Base-by-base conservation (phyloP, 179 eudicot genomes). In the Silene coronaria region DNA sequence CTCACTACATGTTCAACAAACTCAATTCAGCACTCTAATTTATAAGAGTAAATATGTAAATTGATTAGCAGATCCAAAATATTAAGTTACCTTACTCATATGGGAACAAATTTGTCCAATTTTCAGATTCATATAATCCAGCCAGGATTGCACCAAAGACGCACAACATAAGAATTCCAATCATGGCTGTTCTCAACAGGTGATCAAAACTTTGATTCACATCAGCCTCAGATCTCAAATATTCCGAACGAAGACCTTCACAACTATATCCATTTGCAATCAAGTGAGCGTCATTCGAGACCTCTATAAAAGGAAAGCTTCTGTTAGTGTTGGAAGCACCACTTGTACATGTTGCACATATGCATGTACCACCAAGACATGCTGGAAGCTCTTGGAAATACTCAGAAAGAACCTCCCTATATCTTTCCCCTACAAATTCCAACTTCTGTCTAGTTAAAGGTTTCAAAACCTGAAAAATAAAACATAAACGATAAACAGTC, bases 101-200 rank as follows among this genome's bases (percentile, higher is more conserved):
- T 2, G 30, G 71, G 36, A 83, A 71, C 57, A 78, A 73, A 65
- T 55, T 51, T 22, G 84, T 87, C 71, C 76, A 76, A 74, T 74
- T 87, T 78, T 86, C 87, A 1, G 85, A 80, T 62, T 89, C 88
- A 59, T 71, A 81, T 24, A 88, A 58, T 55, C 91, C 89, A 13
- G 85, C 87, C 0, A 89, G 57, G 70, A 90, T 80, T 70, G 89
- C 91, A 30, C 88, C 73, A 72, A 91, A 74, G 55, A 86, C 85
- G 83, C 89, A 86, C 74, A 91, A 17, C 63, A 93, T 84, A 73
- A 90, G 90, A 65, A 91, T 70, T 74, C 91, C 91, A n/a, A 93
- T 72, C 10, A 91, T 82, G 24, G 87, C 89, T 64, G 84, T 82
- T 82, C 90, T 85, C 72, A 93, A 63, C 42, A 84, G 70, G 42